Evolutionary conservation across 768 basidiomycete genomes (phyloP), one percentile per base, ranked within the genome.

Genomic region (Favolaschia claudopus): DNA sequence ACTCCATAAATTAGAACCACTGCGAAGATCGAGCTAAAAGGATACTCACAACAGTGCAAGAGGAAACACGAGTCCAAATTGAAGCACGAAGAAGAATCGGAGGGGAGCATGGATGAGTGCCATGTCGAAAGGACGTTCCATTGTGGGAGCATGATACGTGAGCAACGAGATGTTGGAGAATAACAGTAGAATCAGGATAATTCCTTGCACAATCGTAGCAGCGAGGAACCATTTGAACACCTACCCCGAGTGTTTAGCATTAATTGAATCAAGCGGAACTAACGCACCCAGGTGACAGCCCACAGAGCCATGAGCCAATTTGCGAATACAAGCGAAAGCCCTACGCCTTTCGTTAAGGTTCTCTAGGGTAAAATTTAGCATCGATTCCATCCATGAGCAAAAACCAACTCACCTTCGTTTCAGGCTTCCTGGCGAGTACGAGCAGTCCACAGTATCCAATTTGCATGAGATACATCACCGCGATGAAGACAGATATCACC

Each of bases 31-130:
- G 46, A 33, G 28, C 32, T 4, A 42, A 38, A 45, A 24, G 70
- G 14, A 63, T 31, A 60, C 86, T 75, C 55, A 91, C 85, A 79
- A 90, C 44, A 85, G 85, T 66, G 71, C 82, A 52, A 82, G 67
- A 0, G 84, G 80, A 59, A 93, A 87, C 55, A 90, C 74, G 32
- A 90, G 75, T 4, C 73, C 74, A 25, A 89, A 70, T 3, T 85
- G 83, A 2, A 88, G 69, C 27, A 81, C 72, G 36, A 84, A 71
- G 70, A 89, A 89, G 58, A 93, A 87, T 3, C 92, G 82, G 50
- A 96, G 78, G 0, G 96, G 96, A 0, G 92, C 91, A 65, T 97
- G 95, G 54, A 97, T 92, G 63, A 96, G 87, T 0, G 88, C 80
- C 31, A 85, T 86, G 71, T 95, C 93, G 36, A 96, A 72, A 0